Base-by-base conservation (phyloP, 345 rosid genomes). In the Adansonia digitata region DNA sequence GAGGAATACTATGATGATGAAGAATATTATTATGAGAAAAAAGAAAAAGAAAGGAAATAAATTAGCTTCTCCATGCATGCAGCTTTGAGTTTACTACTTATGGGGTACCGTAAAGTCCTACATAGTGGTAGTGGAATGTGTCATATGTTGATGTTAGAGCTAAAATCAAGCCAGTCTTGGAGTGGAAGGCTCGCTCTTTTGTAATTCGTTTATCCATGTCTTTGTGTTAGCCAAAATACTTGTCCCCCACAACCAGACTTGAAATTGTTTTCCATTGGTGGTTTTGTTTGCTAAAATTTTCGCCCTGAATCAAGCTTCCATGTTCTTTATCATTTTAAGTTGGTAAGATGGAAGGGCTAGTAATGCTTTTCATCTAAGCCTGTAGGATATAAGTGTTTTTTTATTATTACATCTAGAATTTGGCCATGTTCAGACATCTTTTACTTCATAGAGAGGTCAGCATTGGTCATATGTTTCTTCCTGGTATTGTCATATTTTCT, bases 1-100 rank as follows among this genome's bases (percentile, higher is more conserved):
- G 85, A 86, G 15, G 39, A 74, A 9, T 72, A 84, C 45, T 78
- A 79, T 17, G 85, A 85, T 62, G 82, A 80, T 9, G 89, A 85
- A 12, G 88, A 85, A 18, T 85, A 77, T n/a, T 81, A 79, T 45
- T n/a, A 49, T 49, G 53, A 49, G 26, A 52, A 45, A 45, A 45
- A 45, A 2, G 49, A 45, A 9, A 11, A 52, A 52, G 57, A n/a
- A 52, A 52, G 20, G 57, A 67, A 77, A 48, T 81, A 75, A 74
- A 34, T 35, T 20, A 34, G 17, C 37, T 9, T 45, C 49, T 60
- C n/a, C 42, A 43, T 70, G 67, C 48, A 59, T 70, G 20, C 60
- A 24, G 72, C 27, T 71, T 37, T 48, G 1, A 0, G 48, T 65
- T 65, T 11, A 66, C 31, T 76, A 53, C 53, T 51, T 77, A 35